These are phyloP conservation scores for Ophiostoma sp. DNA, from an alignment of 2,329 filamentous ascomycete species.

Conservation along the genomic window DNA sequence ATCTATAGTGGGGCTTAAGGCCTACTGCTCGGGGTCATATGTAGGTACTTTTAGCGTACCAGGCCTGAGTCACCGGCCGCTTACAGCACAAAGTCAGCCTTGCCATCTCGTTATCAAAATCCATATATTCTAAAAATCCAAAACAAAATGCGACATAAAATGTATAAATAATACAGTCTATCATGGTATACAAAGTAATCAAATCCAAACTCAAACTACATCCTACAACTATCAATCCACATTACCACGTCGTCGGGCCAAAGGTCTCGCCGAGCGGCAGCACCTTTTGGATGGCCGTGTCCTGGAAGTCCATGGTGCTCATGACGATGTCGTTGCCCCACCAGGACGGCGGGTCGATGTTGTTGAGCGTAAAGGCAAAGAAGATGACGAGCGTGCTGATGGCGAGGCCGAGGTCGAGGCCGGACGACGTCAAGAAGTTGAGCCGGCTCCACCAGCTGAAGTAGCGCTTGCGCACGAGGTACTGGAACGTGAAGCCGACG, in stretches of 20 bases:
- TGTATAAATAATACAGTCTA: neutral
- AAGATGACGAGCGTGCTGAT: constrained; percentile 64
- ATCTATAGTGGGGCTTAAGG: neutral
- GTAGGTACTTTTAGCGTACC: neutral
- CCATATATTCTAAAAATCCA: too few relatives aligned
- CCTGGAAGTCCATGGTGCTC: constrained; percentile 56
- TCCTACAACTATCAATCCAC: neutral
- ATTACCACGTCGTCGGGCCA: constrained; percentile 52
- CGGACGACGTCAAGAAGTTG: constrained; percentile 67
- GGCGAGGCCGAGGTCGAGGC: constrained; percentile 62
- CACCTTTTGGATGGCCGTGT: constrained; percentile 52
- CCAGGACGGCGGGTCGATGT: constrained; percentile 59
- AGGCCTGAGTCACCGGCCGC: constrained; percentile 4
- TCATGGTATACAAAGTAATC: neutral
- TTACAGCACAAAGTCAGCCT: neutral
- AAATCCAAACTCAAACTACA: neutral
- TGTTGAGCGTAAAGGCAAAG: constrained; percentile 60
- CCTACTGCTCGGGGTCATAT: neutral
- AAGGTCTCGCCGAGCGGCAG: constrained; percentile 53
- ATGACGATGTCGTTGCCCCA: constrained; percentile 60
- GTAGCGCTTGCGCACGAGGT: constrained; percentile 56
- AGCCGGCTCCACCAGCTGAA: constrained; percentile 68
- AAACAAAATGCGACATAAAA: neutral
- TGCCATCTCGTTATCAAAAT: neutral
- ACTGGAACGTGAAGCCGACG: constrained; percentile 66